A percentile compares a stretch with the other conserved stretches of the same genome.
Evolutionary conservation across 2,329 filamentous ascomycete genomes (phyloP).

Genomic region (Tolypocladium sp.): DNA sequence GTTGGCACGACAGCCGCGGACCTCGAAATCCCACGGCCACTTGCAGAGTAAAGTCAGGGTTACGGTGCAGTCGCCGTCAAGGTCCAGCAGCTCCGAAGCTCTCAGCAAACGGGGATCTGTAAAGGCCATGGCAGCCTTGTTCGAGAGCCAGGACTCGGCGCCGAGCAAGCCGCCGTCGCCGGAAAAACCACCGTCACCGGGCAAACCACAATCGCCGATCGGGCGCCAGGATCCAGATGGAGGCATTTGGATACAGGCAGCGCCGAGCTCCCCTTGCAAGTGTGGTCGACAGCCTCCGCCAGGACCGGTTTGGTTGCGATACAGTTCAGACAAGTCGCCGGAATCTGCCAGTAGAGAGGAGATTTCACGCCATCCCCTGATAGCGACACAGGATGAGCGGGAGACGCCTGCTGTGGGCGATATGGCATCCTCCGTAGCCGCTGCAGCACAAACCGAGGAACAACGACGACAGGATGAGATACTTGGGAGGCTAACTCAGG

Average conservation of each 20-base stretch:
- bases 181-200: not conserved
- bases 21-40: constrained; percentile 7
- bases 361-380: not conserved
- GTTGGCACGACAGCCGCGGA: not conserved
- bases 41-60: constrained; percentile 2
- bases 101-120: constrained; percentile 25
- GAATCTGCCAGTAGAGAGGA: not conserved
- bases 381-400: not conserved
- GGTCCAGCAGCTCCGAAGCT: constrained; percentile 9
- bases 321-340: not conserved
- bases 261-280: not conserved
- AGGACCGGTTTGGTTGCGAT: not conserved
- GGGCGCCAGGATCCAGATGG: not conserved
- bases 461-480: too few species aligned
- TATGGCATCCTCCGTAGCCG: not conserved
- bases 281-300: not conserved
- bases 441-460: not conserved
- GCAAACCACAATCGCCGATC: not conserved
- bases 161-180: not conserved
- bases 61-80: not conserved
- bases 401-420: not conserved
- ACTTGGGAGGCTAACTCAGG: not conserved
- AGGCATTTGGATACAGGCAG: not conserved
- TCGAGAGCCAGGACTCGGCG: constrained; percentile 26
- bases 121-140: constrained; percentile 42